Evolutionary conservation across 306 rosid genomes (phyloP).

Genomic region (Trifolium fragiferum): DNA sequence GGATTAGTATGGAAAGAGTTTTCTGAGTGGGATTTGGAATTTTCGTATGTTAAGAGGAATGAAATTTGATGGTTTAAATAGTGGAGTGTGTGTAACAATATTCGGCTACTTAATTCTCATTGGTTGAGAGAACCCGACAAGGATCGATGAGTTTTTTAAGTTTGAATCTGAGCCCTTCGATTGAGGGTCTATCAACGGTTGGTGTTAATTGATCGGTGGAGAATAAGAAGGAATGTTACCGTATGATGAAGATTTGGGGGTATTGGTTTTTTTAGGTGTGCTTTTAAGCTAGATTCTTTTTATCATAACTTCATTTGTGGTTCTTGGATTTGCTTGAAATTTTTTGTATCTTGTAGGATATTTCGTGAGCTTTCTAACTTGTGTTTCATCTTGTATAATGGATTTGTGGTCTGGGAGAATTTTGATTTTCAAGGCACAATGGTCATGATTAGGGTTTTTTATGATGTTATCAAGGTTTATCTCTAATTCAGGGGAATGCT

Average conservation of each 20-base stretch:
- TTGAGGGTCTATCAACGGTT: constrained; percentile 58
- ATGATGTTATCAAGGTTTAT: constrained; percentile 60
- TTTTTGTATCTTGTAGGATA: constrained; percentile 44
- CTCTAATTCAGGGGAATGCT: constrained; percentile 50
- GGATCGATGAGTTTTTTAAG: constrained; percentile 52
- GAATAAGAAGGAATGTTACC: constrained; percentile 1
- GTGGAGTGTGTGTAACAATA: constrained; percentile 40
- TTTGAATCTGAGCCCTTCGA: constrained; percentile 78
- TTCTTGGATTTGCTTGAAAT: not conserved
- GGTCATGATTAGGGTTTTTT: constrained; percentile 71
- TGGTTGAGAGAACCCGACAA: constrained; percentile 53
- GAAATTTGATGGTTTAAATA: constrained; percentile 67
- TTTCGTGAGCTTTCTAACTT: constrained; percentile 68
- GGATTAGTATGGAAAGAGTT: not conserved
- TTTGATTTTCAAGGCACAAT: constrained; percentile 54
- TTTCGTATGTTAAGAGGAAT: constrained; percentile 52
- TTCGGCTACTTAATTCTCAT: constrained; percentile 54
- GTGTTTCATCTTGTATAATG: not conserved
- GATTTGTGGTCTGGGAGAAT: constrained; percentile 38
- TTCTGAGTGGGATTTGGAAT: not conserved
- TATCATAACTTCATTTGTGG: constrained; percentile 28
- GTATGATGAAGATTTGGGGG: constrained; percentile 1
- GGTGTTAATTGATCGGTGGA: constrained; percentile 11
- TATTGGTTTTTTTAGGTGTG: constrained; percentile 56
- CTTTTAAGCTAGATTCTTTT: constrained; percentile 66